Conservation (phyloP, 768 basidiomycete species). For the Myochromella boudieri region DNA sequence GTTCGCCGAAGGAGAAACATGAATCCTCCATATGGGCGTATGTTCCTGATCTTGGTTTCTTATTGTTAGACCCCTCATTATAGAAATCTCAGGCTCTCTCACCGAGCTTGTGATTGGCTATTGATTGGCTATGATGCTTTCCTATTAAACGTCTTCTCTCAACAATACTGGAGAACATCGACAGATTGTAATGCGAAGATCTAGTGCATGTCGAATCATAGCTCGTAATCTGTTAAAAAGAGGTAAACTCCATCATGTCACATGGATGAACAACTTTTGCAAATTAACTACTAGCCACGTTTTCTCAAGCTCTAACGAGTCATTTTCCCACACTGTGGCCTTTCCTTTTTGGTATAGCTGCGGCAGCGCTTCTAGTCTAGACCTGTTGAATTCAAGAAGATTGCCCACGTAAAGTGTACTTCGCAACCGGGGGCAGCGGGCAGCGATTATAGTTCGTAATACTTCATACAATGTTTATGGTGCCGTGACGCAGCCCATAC, state of each 20-base stretch:
- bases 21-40: slow-evolving; percentile 19
- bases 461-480: too few relatives aligned
- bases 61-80: slow-evolving; percentile 18
- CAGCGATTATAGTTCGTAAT: too few relatives aligned
- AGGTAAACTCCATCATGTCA: too few relatives aligned
- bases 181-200: too few relatives aligned
- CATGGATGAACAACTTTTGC: too few relatives aligned
- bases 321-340: not conserved
- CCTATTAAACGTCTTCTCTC: not conserved
- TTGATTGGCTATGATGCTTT: too few relatives aligned
- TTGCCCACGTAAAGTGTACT: too few relatives aligned
- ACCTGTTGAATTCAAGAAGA: not conserved
- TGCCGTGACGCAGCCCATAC: too few relatives aligned
- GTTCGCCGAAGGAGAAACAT: slow-evolving; percentile 12
- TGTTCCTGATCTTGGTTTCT: slow-evolving; percentile 45
- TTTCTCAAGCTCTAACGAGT: not conserved
- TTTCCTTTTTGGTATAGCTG: too few relatives aligned
- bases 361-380: too few relatives aligned
- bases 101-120: slow-evolving; percentile 18
- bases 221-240: too few relatives aligned
- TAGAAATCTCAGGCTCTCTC: slow-evolving; percentile 12
- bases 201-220: too few relatives aligned
- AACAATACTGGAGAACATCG: not conserved
- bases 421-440: slow-evolving; percentile 3
- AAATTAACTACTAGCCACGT: not conserved